phyloP scores from a whole-genome alignment of 192 early-diverging fungal genomes.

The Entomortierella parvispora region DNA sequence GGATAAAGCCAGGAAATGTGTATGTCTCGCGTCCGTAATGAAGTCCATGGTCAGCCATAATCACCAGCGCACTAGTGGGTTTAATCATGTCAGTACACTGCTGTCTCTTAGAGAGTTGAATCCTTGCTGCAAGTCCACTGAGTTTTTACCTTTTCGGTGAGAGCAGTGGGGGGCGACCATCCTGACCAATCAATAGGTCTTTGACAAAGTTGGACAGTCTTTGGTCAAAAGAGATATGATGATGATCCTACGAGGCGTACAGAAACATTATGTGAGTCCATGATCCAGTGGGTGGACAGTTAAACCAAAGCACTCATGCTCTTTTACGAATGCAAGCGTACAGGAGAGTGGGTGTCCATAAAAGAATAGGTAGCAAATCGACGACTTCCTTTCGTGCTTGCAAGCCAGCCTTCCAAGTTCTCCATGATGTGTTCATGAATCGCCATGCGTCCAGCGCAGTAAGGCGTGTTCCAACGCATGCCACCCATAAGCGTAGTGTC shows the following conservation, averaged over 20 bases:
- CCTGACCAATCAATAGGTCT: conserved; percentile 24
- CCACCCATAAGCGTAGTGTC: conserved; percentile 37
- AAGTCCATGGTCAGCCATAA: conserved; percentile 51
- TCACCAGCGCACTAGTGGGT: conserved; percentile 34
- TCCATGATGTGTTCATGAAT: conserved; percentile 50
- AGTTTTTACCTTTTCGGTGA: conserved; percentile 27
- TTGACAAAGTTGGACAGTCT: conserved; percentile 13
- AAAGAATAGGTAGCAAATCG: conserved; percentile 49
- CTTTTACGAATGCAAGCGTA: too few species aligned
- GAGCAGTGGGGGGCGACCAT: conserved; percentile 33
- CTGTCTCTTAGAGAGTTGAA: background rate
- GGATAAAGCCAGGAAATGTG: conserved; percentile 46
- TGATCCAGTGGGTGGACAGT: too few species aligned
- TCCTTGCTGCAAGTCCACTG: background rate
- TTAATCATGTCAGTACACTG: too few species aligned
- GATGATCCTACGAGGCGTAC: conserved; percentile 21
- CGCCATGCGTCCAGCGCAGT: conserved; percentile 48
- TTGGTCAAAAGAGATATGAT: conserved; percentile 45
- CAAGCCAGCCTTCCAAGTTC: conserved; percentile 39
- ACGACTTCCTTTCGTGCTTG: conserved; percentile 22
- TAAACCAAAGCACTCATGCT: too few species aligned
- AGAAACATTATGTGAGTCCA: too few species aligned
- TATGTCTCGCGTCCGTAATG: conserved; percentile 52
- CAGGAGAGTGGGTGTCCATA: conserved; percentile 50
- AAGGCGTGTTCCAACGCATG: conserved; percentile 45